Percentiles rank a stretch among this genome's conserved stretches.
phyloP scores from a whole-genome alignment of 1,284 basidiomycete genomes.

The Pascua guehoae region DNA sequence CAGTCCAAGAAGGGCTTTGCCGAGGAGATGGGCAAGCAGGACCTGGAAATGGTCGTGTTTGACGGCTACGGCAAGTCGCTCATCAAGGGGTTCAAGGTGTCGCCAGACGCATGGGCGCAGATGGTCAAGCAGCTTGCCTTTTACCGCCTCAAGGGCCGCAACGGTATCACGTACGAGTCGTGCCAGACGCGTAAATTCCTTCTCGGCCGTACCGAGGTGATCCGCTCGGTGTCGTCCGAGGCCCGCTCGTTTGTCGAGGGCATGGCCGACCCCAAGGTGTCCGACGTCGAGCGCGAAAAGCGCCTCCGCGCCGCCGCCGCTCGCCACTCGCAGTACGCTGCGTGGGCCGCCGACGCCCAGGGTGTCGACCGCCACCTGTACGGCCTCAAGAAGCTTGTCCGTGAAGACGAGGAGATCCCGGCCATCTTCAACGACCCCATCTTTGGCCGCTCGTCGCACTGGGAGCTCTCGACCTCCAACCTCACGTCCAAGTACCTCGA shows the following conservation, averaged over 20 bases:
- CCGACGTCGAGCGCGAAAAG: conserved; percentile 61
- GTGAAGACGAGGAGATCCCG: conserved; percentile 71
- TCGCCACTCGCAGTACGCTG: conserved; percentile 81
- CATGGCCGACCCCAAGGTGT: conserved; percentile 65
- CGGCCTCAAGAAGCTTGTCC: conserved; percentile 80
- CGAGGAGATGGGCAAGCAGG: conserved; percentile 71
- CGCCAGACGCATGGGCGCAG: conserved; percentile 93
- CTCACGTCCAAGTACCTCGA: conserved; percentile 78
- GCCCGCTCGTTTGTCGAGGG: conserved; percentile 80
- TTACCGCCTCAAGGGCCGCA: conserved; percentile 75
- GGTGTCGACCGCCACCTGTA: conserved; percentile 96
- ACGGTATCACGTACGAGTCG: conserved; percentile 87
- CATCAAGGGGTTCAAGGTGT: conserved; percentile 84
- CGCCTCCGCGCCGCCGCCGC: conserved; percentile 74
- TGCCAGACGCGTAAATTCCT: conserved; percentile 92
- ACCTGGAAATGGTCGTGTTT: conserved; percentile 82
- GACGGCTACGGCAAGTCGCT: conserved; percentile 84
- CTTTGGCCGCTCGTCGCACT: conserved; percentile 70
- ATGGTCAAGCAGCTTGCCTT: conserved; percentile 94
- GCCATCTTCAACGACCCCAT: conserved; percentile 74
- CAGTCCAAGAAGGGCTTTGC: conserved; percentile 67
- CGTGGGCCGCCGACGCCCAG: conserved; percentile 87
- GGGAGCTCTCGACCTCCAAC: conserved; percentile 90
- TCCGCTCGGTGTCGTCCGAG: conserved; percentile 78
- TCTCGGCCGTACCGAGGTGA: conserved; percentile 89